Percentiles rank a stretch among this genome's conserved stretches.
phyloP scores from a whole-genome alignment of 176 grass and related monocot genomes.

The Aegilops tauschii region DNA sequence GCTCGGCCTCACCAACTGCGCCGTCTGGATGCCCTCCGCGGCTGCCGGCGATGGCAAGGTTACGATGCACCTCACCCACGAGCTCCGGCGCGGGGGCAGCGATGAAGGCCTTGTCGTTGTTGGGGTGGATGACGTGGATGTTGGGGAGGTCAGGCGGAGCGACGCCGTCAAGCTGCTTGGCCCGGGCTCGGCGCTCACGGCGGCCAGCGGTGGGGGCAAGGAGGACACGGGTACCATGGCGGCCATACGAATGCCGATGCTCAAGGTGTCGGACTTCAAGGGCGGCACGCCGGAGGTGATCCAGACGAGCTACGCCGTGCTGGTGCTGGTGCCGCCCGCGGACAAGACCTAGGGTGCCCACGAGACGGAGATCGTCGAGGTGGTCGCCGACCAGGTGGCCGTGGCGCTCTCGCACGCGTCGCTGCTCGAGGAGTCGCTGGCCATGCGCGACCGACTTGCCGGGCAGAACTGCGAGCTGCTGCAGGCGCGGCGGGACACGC shows the following conservation, averaged over 20 bases:
- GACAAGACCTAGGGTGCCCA: constrained; percentile 56
- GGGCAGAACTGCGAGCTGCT: constrained; percentile 68
- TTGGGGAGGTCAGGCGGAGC: constrained; percentile 48
- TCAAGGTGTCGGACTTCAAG: constrained; percentile 69
- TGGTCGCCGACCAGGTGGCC: constrained; percentile 85
- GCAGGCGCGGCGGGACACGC: constrained; percentile 38
- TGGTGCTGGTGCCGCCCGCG: constrained; percentile 62
- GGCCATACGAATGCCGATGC: constrained; percentile 78
- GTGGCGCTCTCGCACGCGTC: constrained; percentile 78
- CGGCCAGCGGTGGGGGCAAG: constrained; percentile 45
- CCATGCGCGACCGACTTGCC: constrained; percentile 59
- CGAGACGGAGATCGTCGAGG: constrained; percentile 74
- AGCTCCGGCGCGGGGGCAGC: constrained; percentile 36
- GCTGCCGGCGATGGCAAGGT: constrained; percentile 26
- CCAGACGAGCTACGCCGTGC: constrained; percentile 60
- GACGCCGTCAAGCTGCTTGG: constrained; percentile 62
- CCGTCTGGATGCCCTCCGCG: constrained; percentile 81
- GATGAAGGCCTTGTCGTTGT: not conserved
- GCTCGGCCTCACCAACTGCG: constrained; percentile 71
- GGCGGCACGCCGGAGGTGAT: constrained; percentile 63
- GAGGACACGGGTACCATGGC: constrained; percentile 54
- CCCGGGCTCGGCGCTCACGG: constrained; percentile 41
- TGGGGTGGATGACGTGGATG: constrained; percentile 43
- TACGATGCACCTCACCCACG: constrained; percentile 64
- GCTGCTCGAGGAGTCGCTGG: constrained; percentile 63